Percentiles rank a stretch among this genome's conserved stretches.
Conservation (phyloP, 2,329 filamentous ascomycete genomes). For the Beauveria brongniartii region DNA sequence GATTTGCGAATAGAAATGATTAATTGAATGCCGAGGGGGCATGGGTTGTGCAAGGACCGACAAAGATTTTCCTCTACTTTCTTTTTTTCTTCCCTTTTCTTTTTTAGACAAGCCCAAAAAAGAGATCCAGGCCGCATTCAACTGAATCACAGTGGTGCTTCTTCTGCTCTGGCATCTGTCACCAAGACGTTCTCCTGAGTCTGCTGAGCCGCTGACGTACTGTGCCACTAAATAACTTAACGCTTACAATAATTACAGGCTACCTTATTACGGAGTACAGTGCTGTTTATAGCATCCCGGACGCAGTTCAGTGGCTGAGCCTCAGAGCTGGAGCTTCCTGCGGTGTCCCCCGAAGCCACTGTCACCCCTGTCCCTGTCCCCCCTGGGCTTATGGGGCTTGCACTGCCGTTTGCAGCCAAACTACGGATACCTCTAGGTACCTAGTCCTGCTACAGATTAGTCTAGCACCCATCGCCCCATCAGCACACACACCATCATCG, state of each 20-base stretch:
- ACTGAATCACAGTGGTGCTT: background rate
- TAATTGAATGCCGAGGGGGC: too few species aligned
- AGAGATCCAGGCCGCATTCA: background rate
- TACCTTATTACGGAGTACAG: background rate
- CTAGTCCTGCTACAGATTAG: too few species aligned
- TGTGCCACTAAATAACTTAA: too few species aligned
- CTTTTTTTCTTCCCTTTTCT: background rate
- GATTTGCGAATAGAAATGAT: background rate
- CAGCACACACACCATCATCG: too few species aligned
- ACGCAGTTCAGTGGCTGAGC: background rate
- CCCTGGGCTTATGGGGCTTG: background rate
- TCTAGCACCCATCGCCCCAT: too few species aligned
- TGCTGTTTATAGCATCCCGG: constrained; percentile 3
- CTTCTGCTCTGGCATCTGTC: background rate
- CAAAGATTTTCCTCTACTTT: background rate
- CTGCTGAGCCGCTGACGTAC: background rate
- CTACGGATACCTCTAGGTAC: too few species aligned
- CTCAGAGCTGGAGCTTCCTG: background rate
- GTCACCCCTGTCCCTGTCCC: background rate
- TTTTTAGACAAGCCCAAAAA: background rate
- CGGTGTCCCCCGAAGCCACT: background rate
- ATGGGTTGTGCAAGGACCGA: background rate
- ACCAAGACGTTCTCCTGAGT: background rate
- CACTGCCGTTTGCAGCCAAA: background rate
- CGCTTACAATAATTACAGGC: too few species aligned